Evolutionary conservation across 495 filamentous ascomycete species (phyloP), one percentile per base, ranked within the genome.

Genomic region (Hypoxylon rickii): DNA sequence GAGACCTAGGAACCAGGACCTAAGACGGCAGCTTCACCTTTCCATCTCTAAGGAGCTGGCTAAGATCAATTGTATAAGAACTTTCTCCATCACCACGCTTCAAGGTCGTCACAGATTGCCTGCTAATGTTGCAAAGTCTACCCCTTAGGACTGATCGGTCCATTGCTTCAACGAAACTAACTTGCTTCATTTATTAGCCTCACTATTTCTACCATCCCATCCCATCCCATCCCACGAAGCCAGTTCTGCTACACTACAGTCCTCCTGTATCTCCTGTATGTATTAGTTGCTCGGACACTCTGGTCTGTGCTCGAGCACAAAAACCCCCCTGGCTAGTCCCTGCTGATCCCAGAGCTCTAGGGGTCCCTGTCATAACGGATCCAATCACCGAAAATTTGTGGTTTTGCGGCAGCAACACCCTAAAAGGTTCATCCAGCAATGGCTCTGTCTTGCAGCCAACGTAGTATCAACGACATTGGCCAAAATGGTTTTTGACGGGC

Each of bases 361-460:
- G 50, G 50, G 38, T 32, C 38, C 59, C 38, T 63, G 59, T 63
- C 39, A 8, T 32, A 22, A 24, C 22, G 49, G 53, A 51, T 50
- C 59, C 59, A 63, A 63, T 63, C 59, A 63, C 31, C 43, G 37
- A 44, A 24, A 57, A 38, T 21, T 26, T 41, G 26, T 53, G 49
- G 52, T 46, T 56, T 54, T 18, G 3, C 41, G 40, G 41, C 36
- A 55, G 44, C 51, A 37, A 52, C 42, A 52, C 32, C 59, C 52
- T 55, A 53, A 52, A 62, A 37, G 34, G 26, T 42, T 52, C 47
- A 40, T 51, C 36, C 32, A 62, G 42, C 52, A 55, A 3, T 4
- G 33, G 37, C 26, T 55, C 40, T 57, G 43, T 54, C 44, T 45
- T 50, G 59, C 44, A 63, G 53, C 52, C 39, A 57, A 58, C 48